phyloP scores from a whole-genome alignment of 2,329 filamentous ascomycete genomes.

The Arthrobotrys musiformis region DNA sequence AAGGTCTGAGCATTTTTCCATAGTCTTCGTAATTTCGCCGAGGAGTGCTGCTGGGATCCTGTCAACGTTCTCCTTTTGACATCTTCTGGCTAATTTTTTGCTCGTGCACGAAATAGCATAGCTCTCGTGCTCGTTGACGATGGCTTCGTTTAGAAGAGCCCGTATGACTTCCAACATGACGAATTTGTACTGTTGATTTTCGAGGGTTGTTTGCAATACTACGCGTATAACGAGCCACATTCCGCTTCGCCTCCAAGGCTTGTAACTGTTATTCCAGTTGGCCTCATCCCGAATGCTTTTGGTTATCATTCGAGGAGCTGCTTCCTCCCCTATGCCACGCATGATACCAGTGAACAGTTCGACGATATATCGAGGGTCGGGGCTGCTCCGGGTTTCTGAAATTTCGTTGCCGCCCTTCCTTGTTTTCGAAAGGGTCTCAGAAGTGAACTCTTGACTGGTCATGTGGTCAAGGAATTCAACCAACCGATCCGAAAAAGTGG shows the following conservation, averaged over 20 bases:
- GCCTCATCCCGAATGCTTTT: constrained; percentile 71
- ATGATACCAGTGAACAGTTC: constrained; percentile 67
- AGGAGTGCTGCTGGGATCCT: constrained; percentile 62
- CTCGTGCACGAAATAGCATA: constrained; percentile 20
- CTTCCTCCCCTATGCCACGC: constrained; percentile 62
- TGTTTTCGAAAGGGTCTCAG: constrained; percentile 16
- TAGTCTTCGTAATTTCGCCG: not conserved
- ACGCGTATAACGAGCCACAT: constrained; percentile 70
- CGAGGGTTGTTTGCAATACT: constrained; percentile 63
- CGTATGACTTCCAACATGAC: constrained; percentile 62
- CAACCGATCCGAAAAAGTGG: constrained; percentile 2
- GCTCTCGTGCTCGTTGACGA: constrained; percentile 57
- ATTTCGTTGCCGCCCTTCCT: constrained; percentile 46
- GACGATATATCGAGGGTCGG: constrained; percentile 67
- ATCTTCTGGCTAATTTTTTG: constrained; percentile 62
- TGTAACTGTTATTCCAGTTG: constrained; percentile 60
- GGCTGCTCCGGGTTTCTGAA: constrained; percentile 66
- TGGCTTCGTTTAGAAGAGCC: constrained; percentile 60
- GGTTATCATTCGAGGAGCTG: constrained; percentile 60
- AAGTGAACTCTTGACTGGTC: constrained; percentile 1
- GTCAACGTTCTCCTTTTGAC: constrained; percentile 64
- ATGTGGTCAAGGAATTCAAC: constrained; percentile 39
- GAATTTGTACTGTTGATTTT: constrained; percentile 15
- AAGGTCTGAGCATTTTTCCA: not conserved
- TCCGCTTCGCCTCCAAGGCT: constrained; percentile 66